phyloP scores from a whole-genome alignment of 2,329 filamentous ascomycete genomes.

The Zymoseptoria crescenta region DNA sequence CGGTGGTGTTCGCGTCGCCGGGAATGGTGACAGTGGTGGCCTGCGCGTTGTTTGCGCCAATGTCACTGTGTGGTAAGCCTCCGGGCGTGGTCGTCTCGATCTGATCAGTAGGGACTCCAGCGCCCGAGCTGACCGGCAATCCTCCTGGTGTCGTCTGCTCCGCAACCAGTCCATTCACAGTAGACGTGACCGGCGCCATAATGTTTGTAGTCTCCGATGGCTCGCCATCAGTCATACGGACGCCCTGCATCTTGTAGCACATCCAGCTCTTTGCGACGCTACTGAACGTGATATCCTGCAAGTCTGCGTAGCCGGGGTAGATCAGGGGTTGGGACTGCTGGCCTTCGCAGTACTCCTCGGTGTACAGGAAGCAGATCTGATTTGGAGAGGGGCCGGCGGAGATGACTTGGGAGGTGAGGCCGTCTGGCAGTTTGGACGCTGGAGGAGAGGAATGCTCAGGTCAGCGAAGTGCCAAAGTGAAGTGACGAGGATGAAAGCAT shows the following conservation, averaged over 20 bases:
- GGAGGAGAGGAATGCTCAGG: background rate
- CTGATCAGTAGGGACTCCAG: background rate
- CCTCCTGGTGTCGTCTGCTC: background rate
- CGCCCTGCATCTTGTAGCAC: constrained; percentile 5
- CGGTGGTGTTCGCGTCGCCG: background rate
- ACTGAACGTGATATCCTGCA: constrained; percentile 3
- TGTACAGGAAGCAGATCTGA: constrained; percentile 8
- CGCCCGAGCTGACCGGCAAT: background rate
- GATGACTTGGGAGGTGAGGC: constrained; percentile 4
- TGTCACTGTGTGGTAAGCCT: background rate
- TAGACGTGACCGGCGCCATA: background rate
- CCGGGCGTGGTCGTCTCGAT: background rate
- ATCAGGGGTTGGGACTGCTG: constrained; percentile 2
- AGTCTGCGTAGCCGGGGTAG: constrained; percentile 4
- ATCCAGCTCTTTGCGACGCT: constrained; percentile 4
- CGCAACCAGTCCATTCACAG: background rate
- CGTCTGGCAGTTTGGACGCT: constrained; percentile 5
- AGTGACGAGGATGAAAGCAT: background rate
- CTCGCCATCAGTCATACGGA: background rate
- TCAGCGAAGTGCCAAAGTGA: background rate
- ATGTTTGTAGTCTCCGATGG: background rate
- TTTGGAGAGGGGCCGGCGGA: constrained; percentile 3
- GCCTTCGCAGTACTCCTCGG: constrained; percentile 4
- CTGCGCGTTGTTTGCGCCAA: background rate
- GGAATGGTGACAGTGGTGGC: background rate